These are phyloP conservation scores for Saussurea involucrata DNA, from an alignment of 129 eudicot species.

Conservation along the genomic window DNA sequence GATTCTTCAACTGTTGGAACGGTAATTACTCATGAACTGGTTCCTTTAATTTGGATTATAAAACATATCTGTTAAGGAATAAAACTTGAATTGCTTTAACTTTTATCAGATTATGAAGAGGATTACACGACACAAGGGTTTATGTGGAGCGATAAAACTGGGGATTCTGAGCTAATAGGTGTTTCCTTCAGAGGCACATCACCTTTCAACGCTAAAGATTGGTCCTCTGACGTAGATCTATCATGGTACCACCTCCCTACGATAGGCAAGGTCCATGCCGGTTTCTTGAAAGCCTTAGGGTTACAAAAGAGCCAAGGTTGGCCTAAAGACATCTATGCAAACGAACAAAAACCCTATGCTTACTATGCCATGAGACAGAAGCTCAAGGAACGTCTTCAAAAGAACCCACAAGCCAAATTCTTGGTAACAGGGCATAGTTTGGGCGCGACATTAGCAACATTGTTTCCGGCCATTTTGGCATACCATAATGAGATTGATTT, in stretches of 20 bases:
- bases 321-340: constrained; percentile 23
- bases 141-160: constrained; percentile 37
- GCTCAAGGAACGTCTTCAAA: constrained; percentile 26
- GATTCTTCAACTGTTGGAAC: constrained; percentile 41
- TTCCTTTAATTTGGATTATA: not conserved
- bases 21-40: constrained; percentile 23
- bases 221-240: constrained; percentile 57
- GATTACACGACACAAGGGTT: constrained; percentile 49
- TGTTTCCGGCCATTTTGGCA: constrained; percentile 53
- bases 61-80: not conserved
- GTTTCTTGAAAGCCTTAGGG: constrained; percentile 76
- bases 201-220: constrained; percentile 53
- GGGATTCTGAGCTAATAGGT: constrained; percentile 40
- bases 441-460: constrained; percentile 55
- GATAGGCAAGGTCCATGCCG: constrained; percentile 64
- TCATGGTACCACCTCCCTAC: constrained; percentile 51
- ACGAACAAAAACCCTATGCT: constrained; percentile 18
- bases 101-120: constrained; percentile 36
- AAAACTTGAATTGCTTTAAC: not conserved
- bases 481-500: constrained; percentile 32
- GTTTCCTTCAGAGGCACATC: constrained; percentile 71
- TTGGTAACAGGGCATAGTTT: constrained; percentile 67
- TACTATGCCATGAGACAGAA: constrained; percentile 39
- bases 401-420: constrained; percentile 36
- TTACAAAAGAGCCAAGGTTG: constrained; percentile 47